Evolutionary conservation across 768 basidiomycete genomes (phyloP).

Genomic region (Rubroboletus satanas): DNA sequence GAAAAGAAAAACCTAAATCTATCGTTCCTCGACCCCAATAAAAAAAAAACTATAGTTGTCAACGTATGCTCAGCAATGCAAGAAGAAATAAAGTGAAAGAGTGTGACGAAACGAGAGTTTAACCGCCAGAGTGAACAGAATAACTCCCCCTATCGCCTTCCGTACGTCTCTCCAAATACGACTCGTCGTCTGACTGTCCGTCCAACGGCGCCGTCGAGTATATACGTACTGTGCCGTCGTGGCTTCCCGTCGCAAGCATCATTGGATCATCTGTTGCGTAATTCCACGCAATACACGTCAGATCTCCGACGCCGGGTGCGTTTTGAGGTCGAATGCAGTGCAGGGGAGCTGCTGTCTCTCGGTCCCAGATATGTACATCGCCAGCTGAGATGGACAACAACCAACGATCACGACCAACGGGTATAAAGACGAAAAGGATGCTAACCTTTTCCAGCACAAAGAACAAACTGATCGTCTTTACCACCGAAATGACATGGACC

Average conservation of each 20-base stretch:
- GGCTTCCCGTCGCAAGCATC: conserved; percentile 69
- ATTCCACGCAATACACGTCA: conserved; percentile 83
- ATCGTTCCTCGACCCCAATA: conserved; percentile 12
- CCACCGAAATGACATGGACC: conserved; percentile 84
- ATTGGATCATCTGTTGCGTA: conserved; percentile 47
- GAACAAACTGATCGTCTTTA: conserved; percentile 69
- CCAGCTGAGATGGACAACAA: conserved; percentile 48
- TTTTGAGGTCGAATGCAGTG: conserved; percentile 63
- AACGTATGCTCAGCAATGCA: neutral
- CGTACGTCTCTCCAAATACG: conserved; percentile 22
- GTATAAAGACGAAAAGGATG: neutral
- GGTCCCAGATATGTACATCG: conserved; percentile 84
- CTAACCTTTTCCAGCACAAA: conserved; percentile 73
- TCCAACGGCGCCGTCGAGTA: conserved; percentile 52
- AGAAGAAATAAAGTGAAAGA: neutral
- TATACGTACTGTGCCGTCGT: conserved; percentile 71
- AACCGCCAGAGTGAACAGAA: conserved; percentile 29
- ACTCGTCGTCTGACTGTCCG: conserved; percentile 20
- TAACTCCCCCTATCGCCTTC: conserved; percentile 24
- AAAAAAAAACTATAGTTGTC: conserved; percentile 3
- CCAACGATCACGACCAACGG: neutral
- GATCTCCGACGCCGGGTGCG: conserved; percentile 50
- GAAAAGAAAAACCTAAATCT: neutral
- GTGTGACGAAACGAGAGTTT: conserved; percentile 3
- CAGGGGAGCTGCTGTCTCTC: conserved; percentile 68